phyloP scores from a whole-genome alignment of 1,284 basidiomycete species.

The Leucoagaricus sp. region DNA sequence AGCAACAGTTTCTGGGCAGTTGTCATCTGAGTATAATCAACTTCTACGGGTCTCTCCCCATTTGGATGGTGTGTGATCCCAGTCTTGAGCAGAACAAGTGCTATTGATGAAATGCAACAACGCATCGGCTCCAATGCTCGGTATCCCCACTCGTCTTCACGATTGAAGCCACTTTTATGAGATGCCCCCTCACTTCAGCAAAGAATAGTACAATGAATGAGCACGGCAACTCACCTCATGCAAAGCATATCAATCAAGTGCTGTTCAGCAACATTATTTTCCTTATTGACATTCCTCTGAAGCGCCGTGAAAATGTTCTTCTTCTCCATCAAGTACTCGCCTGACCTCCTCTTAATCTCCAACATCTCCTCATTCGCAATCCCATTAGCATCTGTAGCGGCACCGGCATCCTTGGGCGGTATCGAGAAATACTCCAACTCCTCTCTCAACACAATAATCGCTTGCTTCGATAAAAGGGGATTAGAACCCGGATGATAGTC shows the following conservation, averaged over 20 bases:
- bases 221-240: constrained; percentile 86
- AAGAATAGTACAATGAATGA: constrained; percentile 16
- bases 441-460: constrained; percentile 97
- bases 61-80: constrained; percentile 82
- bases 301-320: constrained; percentile 96
- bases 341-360: constrained; percentile 82
- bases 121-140: constrained; percentile 93
- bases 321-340: constrained; percentile 86
- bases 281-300: constrained; percentile 98
- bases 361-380: constrained; percentile 76
- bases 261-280: constrained; percentile 98
- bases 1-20: constrained; percentile 97
- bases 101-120: constrained; percentile 98
- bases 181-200: constrained; percentile 5
- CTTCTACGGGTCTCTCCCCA: constrained; percentile 67
- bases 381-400: constrained; percentile 75
- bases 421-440: constrained; percentile 99
- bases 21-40: constrained; percentile 92
- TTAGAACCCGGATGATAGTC: constrained; percentile 55
- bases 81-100: constrained; percentile 95
- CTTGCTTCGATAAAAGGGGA: constrained; percentile 93
- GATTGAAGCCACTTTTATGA: constrained; percentile 84
- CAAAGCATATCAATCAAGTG: constrained; percentile 99
- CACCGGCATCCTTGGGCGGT: constrained; percentile 67
- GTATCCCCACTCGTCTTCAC: constrained; percentile 97